Base-by-base conservation (phyloP, 768 basidiomycete genomes). In the Kwoniella mangroviensis region DNA sequence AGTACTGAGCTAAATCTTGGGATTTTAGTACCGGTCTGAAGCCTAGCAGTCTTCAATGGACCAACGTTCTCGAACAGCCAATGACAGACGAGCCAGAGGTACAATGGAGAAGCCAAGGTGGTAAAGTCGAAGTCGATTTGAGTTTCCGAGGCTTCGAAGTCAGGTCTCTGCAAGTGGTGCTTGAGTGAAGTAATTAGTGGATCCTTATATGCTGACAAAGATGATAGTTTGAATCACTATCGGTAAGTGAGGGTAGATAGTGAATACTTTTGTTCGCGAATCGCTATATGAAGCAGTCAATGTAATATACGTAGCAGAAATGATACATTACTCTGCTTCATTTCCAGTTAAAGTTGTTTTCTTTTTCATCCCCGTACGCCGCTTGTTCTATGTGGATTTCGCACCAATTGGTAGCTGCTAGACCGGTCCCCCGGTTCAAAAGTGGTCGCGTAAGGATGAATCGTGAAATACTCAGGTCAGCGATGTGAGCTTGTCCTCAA, bases 61-160 rank as follows among this genome's bases (percentile, higher is more conserved):
- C 91, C 26, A 94, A 97, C 81, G 83, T 96, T 17, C 86, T 97
- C 22, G 95, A 98, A 83, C 92, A 95, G 61, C 84, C 86, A 4
- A 58, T 83, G 34, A 55, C 73, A 60, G 67, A 72, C 21, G 22
- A 67, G 24, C 75, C 69, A 11, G 54, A 63, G 24, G 52, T 62
- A 12, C n/a, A 43, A 24, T 69, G 60, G 53, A 69, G 28, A 19
- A 12, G 12, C 15, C 26, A 9, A n/a, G 59, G 24, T 26, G 54
- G 24, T 15, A 22, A 5, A 12, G 13, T 42, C 13, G 52, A 55
- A 40, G 56, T 66, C 19, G 43, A 66, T 9, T 28, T 94, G 43
- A 84, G 87, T 68, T 94, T 94, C 87, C 87, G 90, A 68, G 90
- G 89, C 4, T 94, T 93, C 73, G 92, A 94, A 81, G 89, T 94